A percentile compares a stretch with the other conserved stretches of the same genome.
phyloP scores from a whole-genome alignment of 73 alveolate species.

The Paramecium pentaurelia region DNA sequence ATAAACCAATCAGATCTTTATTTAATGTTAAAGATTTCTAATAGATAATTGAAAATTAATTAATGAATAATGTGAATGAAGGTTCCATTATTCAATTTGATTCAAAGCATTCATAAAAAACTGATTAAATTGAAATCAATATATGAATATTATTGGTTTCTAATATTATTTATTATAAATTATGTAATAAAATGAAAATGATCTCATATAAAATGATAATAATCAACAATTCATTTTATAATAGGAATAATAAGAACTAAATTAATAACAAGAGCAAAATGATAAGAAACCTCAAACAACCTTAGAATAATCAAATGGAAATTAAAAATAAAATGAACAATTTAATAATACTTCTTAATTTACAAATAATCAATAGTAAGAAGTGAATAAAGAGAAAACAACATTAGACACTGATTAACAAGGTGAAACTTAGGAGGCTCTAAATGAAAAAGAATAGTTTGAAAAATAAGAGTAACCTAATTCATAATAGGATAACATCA shows the following conservation, averaged over 20 bases:
- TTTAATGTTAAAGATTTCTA: conserved; percentile 5
- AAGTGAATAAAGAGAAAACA: background rate
- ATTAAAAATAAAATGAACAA: background rate
- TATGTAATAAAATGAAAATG: background rate
- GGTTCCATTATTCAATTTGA: conserved; percentile 25
- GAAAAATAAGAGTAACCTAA: background rate
- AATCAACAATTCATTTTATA: background rate
- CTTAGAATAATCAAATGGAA: background rate
- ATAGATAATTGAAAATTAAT: background rate
- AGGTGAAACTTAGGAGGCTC: background rate
- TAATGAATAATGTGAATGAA: background rate
- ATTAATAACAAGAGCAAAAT: background rate
- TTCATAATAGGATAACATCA: background rate
- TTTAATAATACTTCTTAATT: background rate
- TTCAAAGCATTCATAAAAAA: background rate
- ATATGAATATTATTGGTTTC: background rate
- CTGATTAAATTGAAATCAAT: conserved; percentile 19
- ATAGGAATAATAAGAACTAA: background rate
- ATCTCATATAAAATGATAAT: background rate
- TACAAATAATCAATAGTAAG: background rate
- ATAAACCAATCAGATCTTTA: conserved; percentile 1
- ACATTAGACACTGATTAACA: background rate
- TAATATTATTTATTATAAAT: background rate
- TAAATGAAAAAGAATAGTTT: background rate
- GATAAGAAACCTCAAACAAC: background rate